These are phyloP conservation scores for Colletotrichum agaves DNA, from an alignment of 2,329 filamentous ascomycete genomes.

Conservation along the genomic window DNA sequence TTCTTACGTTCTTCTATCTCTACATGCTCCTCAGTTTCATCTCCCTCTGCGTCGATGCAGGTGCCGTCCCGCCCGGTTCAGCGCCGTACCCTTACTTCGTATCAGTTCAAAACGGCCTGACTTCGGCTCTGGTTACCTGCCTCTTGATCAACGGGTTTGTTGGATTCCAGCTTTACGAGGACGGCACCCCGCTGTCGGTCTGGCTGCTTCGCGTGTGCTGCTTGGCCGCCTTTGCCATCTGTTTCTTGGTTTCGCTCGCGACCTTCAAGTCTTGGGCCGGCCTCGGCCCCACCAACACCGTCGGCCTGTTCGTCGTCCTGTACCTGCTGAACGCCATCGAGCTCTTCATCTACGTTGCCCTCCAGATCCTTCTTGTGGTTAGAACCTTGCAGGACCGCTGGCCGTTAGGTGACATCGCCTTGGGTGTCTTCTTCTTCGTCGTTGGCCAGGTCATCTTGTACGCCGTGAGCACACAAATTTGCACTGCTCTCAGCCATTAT, in stretches of 20 bases:
- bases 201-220: slow-evolving; percentile 90
- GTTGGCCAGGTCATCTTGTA: slow-evolving; percentile 94
- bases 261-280: slow-evolving; percentile 95
- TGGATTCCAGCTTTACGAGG: slow-evolving; percentile 97
- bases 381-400: slow-evolving; percentile 95
- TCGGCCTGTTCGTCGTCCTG: slow-evolving; percentile 89
- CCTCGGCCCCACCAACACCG: slow-evolving; percentile 83
- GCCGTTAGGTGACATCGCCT: slow-evolving; percentile 91
- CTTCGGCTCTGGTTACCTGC: slow-evolving; percentile 87
- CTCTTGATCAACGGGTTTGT: slow-evolving; percentile 98
- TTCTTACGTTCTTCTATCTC: slow-evolving; percentile 94
- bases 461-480: slow-evolving; percentile 87
- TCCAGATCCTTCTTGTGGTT: slow-evolving; percentile 89
- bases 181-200: slow-evolving; percentile 91
- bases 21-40: slow-evolving; percentile 91
- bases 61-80: slow-evolving; percentile 87
- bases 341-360: slow-evolving; percentile 83
- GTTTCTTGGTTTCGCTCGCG: slow-evolving; percentile 86
- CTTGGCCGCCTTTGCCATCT: slow-evolving; percentile 83
- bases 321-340: slow-evolving; percentile 92
- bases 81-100: slow-evolving; percentile 90
- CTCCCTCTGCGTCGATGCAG: slow-evolving; percentile 91
- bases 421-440: slow-evolving; percentile 91
- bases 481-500: slow-evolving; percentile 87
- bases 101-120: slow-evolving; percentile 84